These are phyloP conservation scores for Xylariaceae sp. DNA, from an alignment of 2,329 filamentous ascomycete species.

Conservation along the genomic window DNA sequence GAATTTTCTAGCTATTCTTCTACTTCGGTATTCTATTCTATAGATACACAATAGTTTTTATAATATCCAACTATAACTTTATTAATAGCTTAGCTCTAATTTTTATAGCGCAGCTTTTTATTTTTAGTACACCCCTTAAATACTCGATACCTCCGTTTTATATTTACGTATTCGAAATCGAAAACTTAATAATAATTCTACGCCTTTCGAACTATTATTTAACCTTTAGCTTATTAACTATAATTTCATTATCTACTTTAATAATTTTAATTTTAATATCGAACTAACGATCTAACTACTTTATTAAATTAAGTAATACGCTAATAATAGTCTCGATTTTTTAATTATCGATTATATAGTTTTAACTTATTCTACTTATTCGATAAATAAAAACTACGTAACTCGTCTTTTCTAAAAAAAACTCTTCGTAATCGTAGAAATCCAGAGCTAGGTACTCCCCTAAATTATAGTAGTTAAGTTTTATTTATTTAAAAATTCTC, in stretches of 20 bases:
- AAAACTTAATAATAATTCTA: not conserved
- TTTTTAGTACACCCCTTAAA: not conserved
- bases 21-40: not conserved
- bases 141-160: not conserved
- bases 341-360: not conserved
- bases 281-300: not conserved
- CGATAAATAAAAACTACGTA: not conserved
- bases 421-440: not conserved
- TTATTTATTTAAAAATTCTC: not conserved
- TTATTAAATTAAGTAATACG: not conserved
- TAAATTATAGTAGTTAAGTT: not conserved
- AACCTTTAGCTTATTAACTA: not conserved
- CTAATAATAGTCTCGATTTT: not conserved
- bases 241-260: not conserved
- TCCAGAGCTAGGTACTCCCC: not conserved
- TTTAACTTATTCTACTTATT: not conserved
- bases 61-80: not conserved
- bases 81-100: not conserved
- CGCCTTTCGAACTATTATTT: conserved; percentile 2
- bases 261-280: not conserved
- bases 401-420: not conserved
- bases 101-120: not conserved
- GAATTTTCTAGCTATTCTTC: not conserved
- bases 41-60: not conserved
- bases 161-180: not conserved